phyloP scores from a whole-genome alignment of 352 stramenopile species.

The Peronospora farinosa region DNA sequence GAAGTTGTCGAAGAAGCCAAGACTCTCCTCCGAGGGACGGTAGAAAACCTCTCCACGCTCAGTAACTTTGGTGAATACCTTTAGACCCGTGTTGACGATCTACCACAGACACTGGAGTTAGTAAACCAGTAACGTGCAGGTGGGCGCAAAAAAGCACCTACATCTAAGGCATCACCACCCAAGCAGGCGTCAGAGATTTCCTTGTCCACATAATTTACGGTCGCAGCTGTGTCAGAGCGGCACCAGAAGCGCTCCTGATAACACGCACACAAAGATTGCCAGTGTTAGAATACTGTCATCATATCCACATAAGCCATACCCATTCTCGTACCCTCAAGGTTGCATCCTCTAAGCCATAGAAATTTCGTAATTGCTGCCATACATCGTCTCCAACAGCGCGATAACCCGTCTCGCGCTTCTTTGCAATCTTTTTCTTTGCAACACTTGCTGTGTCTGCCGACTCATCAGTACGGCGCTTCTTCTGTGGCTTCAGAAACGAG shows the following conservation, averaged over 20 bases:
- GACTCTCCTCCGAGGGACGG: constrained; percentile 79
- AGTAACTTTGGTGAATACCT: constrained; percentile 81
- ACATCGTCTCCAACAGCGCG: constrained; percentile 53
- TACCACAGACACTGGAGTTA: constrained; percentile 22
- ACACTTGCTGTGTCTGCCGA: constrained; percentile 2
- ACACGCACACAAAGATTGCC: constrained; percentile 1
- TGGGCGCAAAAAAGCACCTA: constrained; percentile 17
- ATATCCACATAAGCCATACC: neutral
- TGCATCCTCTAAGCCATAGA: constrained; percentile 59
- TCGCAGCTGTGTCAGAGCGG: constrained; percentile 63
- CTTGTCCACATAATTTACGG: constrained; percentile 76
- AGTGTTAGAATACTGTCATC: neutral
- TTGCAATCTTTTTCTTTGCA: constrained; percentile 25
- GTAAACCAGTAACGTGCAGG: neutral
- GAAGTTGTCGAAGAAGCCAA: constrained; percentile 80
- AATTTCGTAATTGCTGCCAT: constrained; percentile 48
- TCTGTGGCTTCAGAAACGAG: constrained; percentile 32
- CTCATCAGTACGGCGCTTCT: constrained; percentile 41
- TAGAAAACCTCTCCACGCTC: constrained; percentile 70
- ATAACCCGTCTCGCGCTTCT: constrained; percentile 68
- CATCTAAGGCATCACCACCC: constrained; percentile 58
- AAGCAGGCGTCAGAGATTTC: constrained; percentile 58
- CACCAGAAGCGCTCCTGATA: constrained; percentile 55
- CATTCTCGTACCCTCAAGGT: constrained; percentile 35
- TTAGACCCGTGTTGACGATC: constrained; percentile 90